Base-by-base conservation (phyloP, 108 stramenopile genomes). In the Pseudonitzschia pungens region DNA sequence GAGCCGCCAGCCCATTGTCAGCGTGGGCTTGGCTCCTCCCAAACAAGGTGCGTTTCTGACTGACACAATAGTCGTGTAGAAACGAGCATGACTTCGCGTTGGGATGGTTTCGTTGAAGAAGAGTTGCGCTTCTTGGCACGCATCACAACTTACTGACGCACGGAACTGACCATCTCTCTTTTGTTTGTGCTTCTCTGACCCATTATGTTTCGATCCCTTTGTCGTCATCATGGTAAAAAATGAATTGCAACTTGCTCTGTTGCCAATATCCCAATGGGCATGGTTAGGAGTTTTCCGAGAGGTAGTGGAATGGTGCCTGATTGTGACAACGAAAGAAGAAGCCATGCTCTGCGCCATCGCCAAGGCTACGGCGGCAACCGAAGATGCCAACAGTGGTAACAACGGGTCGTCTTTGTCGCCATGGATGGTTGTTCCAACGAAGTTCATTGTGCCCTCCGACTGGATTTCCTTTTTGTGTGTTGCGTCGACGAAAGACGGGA, bases 241-340 rank as follows among this genome's bases (percentile, higher is more conserved):
- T n/a, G n/a, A n/a, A n/a, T n/a, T n/a, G n/a, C n/a, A n/a, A n/a
- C n/a, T n/a, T n/a, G n/a, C n/a, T n/a, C n/a, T n/a, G n/a, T n/a
- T n/a, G n/a, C n/a, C n/a, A n/a, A n/a, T n/a, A n/a, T n/a, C n/a
- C 42, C 42, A 43, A 6, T 11, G 9, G 42, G 18, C 16, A 55
- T 24, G 24, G 1, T 44, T 51, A 80, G 96, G 94, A 50, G 92
- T 97, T 11, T 97, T 99, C 71, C 78, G 79, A 58, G 72, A 84
- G 16, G 45, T 70, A 43, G 96, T 97, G 10, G 84, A 97, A 77
- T 96, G 96, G 92, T 82, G 92, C 56, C 69, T 99, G 53, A 92
- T 91, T 26, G 88, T 99, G 9, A 87, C 96, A 7, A 99, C 98
- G 6, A 87, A 92, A 26, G 93, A 94, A 59, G 96, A 97, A 75